Conservation (phyloP, 495 filamentous ascomycete species). For the Penicillium dipodomyicola region DNA sequence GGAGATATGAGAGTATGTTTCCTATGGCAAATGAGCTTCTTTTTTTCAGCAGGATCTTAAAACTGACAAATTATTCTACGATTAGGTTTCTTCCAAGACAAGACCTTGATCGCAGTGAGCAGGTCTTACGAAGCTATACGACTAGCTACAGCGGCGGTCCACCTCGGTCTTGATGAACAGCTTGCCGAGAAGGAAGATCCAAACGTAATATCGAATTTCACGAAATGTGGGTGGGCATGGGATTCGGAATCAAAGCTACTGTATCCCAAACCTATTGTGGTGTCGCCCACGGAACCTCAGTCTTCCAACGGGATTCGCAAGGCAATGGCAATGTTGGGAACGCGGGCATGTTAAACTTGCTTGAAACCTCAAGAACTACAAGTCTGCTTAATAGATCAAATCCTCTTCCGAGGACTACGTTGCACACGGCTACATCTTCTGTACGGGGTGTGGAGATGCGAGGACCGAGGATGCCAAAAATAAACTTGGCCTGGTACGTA, state of each 20-base stretch:
- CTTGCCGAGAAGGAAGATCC: slow-evolving; percentile 33
- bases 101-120: slow-evolving; percentile 48
- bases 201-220: slow-evolving; percentile 38
- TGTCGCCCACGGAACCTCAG: slow-evolving; percentile 25
- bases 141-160: slow-evolving; percentile 42
- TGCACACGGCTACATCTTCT: slow-evolving; percentile 9
- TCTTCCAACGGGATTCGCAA: slow-evolving; percentile 31
- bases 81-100: slow-evolving; percentile 46
- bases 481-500: slow-evolving; percentile 6
- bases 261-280: slow-evolving; percentile 36
- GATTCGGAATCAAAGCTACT: slow-evolving; percentile 40
- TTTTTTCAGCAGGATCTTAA: background rate
- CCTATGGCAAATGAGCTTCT: background rate
- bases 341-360: slow-evolving; percentile 22
- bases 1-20: slow-evolving; percentile 43
- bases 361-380: background rate
- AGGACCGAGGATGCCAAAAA: slow-evolving; percentile 9
- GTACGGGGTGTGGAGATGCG: background rate
- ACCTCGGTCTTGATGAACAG: slow-evolving; percentile 44
- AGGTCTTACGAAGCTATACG: slow-evolving; percentile 50
- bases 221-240: slow-evolving; percentile 47
- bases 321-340: slow-evolving; percentile 38
- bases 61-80: slow-evolving; percentile 3
- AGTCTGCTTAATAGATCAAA: background rate
- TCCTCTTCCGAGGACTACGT: background rate